Evolutionary conservation across 176 grass and related monocot species (phyloP).

Genomic region (Musa schizocarpa): DNA sequence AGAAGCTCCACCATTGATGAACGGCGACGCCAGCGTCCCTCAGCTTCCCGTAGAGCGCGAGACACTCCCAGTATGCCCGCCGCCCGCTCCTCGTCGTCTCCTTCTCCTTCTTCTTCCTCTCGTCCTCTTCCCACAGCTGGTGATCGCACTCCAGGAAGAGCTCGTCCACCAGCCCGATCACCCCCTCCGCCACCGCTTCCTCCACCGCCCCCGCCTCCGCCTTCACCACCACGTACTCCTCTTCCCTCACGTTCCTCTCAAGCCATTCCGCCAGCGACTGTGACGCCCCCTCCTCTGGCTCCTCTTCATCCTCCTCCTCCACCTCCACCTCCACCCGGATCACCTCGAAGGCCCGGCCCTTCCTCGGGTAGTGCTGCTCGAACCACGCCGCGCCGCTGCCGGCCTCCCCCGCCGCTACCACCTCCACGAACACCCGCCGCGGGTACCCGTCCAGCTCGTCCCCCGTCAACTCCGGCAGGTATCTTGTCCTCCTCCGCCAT

Average conservation of each 20-base stretch:
- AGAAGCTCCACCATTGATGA: slow-evolving; percentile 54
- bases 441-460: slow-evolving; percentile 35
- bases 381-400: slow-evolving; percentile 38
- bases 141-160: slow-evolving; percentile 48
- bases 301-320: background rate
- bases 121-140: slow-evolving; percentile 10
- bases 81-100: slow-evolving; percentile 3
- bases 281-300: background rate
- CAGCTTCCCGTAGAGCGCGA: slow-evolving; percentile 44
- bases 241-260: slow-evolving; percentile 40
- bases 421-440: slow-evolving; percentile 40
- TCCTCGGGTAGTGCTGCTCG: slow-evolving; percentile 39
- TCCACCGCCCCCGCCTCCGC: slow-evolving; percentile 35
- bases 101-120: background rate
- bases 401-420: slow-evolving; percentile 7
- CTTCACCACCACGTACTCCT: slow-evolving; percentile 58
- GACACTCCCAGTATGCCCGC: slow-evolving; percentile 51
- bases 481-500: slow-evolving; percentile 17
- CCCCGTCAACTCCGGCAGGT: slow-evolving; percentile 34
- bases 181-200: slow-evolving; percentile 16
- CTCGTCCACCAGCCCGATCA: slow-evolving; percentile 36
- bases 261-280: slow-evolving; percentile 40
- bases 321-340: slow-evolving; percentile 27
- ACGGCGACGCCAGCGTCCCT: slow-evolving; percentile 47
- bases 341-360: slow-evolving; percentile 38